Conservation (phyloP, 2,329 filamentous ascomycete genomes). For the Diaporthe destruens region DNA sequence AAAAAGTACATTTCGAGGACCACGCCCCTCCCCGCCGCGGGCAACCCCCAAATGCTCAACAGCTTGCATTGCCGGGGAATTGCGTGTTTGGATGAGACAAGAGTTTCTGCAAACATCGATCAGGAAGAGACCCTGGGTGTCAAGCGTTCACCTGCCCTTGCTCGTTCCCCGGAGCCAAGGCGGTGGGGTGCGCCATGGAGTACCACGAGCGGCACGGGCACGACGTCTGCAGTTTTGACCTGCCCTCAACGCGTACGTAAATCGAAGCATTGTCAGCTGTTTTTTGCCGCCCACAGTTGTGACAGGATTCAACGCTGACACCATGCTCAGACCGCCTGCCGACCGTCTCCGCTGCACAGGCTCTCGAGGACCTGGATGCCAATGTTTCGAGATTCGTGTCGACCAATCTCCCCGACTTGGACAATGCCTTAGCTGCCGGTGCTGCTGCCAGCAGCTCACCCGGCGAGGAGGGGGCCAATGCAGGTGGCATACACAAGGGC, state of each 20-base stretch:
- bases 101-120: not conserved
- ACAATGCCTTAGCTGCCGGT: slow-evolving; percentile 58
- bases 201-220: slow-evolving; percentile 71
- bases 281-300: slow-evolving; percentile 12
- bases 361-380: slow-evolving; percentile 70
- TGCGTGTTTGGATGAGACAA: not conserved
- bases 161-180: not conserved
- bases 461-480: slow-evolving; percentile 35
- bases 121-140: not conserved
- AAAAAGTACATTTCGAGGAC: slow-evolving; percentile 1
- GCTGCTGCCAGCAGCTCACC: slow-evolving; percentile 37
- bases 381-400: slow-evolving; percentile 64
- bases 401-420: slow-evolving; percentile 68
- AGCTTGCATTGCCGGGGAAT: not conserved
- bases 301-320: slow-evolving; percentile 20
- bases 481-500: slow-evolving; percentile 76
- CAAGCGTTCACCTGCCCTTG: not conserved
- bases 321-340: slow-evolving; percentile 75
- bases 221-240: slow-evolving; percentile 72
- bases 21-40: not conserved
- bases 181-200: slow-evolving; percentile 58
- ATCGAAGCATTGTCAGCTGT: slow-evolving; percentile 32
- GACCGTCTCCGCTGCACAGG: slow-evolving; percentile 81
- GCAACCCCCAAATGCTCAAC: not conserved
- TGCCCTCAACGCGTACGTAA: slow-evolving; percentile 63